A percentile compares a stretch with the other conserved stretches of the same genome.
These are phyloP conservation scores for Penicillium polonicum DNA, from an alignment of 2,329 filamentous ascomycete species.

Conservation along the genomic window DNA sequence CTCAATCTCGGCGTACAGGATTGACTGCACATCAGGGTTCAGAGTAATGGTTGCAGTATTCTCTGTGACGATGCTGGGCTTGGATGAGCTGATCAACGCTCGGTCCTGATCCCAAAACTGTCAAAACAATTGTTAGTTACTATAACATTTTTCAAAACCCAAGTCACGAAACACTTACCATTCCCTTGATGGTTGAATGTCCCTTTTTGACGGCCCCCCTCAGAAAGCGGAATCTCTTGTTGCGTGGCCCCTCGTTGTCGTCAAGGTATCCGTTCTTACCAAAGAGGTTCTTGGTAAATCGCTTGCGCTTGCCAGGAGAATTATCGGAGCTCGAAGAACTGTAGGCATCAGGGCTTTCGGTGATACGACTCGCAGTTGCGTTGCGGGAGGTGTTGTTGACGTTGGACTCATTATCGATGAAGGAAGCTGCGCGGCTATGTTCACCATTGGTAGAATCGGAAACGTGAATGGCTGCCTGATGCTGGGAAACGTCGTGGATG, in stretches of 20 bases:
- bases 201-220: background rate
- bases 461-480: background rate
- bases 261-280: slow-evolving; percentile 42
- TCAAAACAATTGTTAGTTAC: background rate
- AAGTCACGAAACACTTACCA: background rate
- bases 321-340: background rate
- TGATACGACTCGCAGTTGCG: background rate
- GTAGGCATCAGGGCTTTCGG: background rate
- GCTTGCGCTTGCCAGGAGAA: background rate
- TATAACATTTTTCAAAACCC: background rate
- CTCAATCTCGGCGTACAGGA: slow-evolving; percentile 48
- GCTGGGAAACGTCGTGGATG: background rate
- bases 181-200: background rate
- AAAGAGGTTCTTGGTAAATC: slow-evolving; percentile 43
- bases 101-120: background rate
- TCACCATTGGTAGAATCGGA: background rate
- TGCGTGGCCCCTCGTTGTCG: background rate
- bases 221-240: background rate
- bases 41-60: slow-evolving; percentile 41
- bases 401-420: background rate
- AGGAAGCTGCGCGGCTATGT: background rate
- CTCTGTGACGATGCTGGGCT: slow-evolving; percentile 3
- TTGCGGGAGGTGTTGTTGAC: no score
- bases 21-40: slow-evolving; percentile 42
- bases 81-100: background rate